Evolutionary conservation across 2,329 filamentous ascomycete species (phyloP), one percentile per base, ranked within the genome.

Genomic region (Apiospora pterosperma): DNA sequence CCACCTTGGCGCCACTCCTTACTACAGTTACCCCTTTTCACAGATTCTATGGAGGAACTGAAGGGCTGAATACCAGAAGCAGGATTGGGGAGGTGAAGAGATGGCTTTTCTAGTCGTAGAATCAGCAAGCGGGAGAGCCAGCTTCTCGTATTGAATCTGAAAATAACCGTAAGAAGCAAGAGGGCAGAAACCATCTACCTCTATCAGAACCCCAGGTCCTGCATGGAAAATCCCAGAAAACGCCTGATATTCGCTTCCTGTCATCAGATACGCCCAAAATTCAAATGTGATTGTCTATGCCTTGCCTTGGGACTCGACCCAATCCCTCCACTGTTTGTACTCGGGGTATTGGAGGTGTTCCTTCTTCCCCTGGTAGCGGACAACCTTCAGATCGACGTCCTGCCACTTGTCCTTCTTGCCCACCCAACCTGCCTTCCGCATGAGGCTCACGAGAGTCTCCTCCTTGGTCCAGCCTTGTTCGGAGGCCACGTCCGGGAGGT

Each of bases 391-490:
- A 61, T 92, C 88, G 23, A 97, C 88, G 66, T 92, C 89, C 69
- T 85, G 85, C 95, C 94, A 98, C 44, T 86, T 84, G 1, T 91
- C 90, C 67, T 84, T 87, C 85, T 89, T 92, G 1, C 93, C 93
- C 65, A 85, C 85, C 94, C 94, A 99, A 1, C 96, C 96, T 0
- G 94, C 94, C 83, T 99, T 99, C 66, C 92, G 85, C 90, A 97
- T 96, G 74, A 98, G 80, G 77, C 92, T 96, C 63, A 93, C 85
- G 3, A 99, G 78, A 0, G 95, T 92, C 83, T 98, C 92, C 75
- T 98, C 94, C 78, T 96, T 94, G 12, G 86, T 92, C 96, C 96
- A 99, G 19, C 92, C 94, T 76, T 98, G 96, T 81, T 99, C 96
- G 1, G 86, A 81, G 11, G 95, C 91, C 6, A 99, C 93, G 75